These are phyloP conservation scores for Tuber microsphaerosporum DNA, from an alignment of 495 filamentous ascomycete species.

Conservation along the genomic window DNA sequence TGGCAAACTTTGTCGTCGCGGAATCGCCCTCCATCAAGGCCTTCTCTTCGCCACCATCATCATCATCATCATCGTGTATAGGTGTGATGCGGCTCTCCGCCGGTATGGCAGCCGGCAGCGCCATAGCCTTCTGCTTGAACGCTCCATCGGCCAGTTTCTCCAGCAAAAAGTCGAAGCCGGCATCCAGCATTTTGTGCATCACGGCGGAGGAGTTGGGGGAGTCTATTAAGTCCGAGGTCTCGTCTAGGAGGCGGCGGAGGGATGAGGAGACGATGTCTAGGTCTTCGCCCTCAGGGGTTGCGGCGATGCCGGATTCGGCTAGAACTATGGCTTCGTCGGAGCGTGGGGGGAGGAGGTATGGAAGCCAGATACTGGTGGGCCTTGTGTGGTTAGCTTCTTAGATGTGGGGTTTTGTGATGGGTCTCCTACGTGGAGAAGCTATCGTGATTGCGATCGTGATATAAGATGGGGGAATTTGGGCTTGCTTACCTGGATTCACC, in stretches of 20 bases:
- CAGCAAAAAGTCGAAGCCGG: slow-evolving; percentile 72
- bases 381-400: slow-evolving; percentile 42
- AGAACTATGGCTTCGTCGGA: slow-evolving; percentile 76
- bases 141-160: slow-evolving; percentile 73
- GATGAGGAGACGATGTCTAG: slow-evolving; percentile 47
- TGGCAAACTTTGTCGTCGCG: slow-evolving; percentile 70
- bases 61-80: not conserved
- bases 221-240: slow-evolving; percentile 91
- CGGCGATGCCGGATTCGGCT: slow-evolving; percentile 65
- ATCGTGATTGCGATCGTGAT: not conserved
- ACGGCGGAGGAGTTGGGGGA: slow-evolving; percentile 82
- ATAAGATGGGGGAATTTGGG: slow-evolving; percentile 1
- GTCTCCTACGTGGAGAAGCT: not conserved
- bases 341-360: slow-evolving; percentile 70
- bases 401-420: slow-evolving; percentile 4
- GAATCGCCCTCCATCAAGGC: slow-evolving; percentile 12
- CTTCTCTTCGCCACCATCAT: not conserved
- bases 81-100: slow-evolving; percentile 35
- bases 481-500: slow-evolving; percentile 55
- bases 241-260: slow-evolving; percentile 83
- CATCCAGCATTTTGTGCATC: slow-evolving; percentile 74
- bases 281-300: slow-evolving; percentile 17
- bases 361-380: slow-evolving; percentile 55
- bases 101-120: slow-evolving; percentile 44
- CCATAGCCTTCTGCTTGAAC: slow-evolving; percentile 56